Base-by-base conservation (phyloP, 208 protist species). In the Giardia duodenalis region DNA sequence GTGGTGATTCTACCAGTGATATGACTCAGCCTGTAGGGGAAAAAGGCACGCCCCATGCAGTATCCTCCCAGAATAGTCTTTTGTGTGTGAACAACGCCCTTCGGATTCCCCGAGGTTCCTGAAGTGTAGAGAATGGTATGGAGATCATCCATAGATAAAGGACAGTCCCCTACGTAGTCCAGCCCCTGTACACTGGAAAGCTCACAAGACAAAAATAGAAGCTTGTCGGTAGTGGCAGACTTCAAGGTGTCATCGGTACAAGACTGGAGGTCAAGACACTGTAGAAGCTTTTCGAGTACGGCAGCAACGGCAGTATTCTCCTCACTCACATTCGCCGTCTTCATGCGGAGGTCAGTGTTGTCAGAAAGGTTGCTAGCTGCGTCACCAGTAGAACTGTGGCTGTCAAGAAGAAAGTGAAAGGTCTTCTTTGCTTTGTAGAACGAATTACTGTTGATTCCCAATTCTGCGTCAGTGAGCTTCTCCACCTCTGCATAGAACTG, bases 81-180 rank as follows among this genome's bases (percentile, higher is more conserved):
- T 4, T 91, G 88, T 43, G 88, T 47, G 2, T 47, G 45, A 47
- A 91, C 1, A 91, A 47, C 88, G 2, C 43, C 88, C 88, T 91
- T 91, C 47, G 88, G 88, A 48, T 91, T 4, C 1, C 88, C 88
- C 2, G 88, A 91, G 45, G 88, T 91, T 42, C 88, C 88, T 48
- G 88, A 91, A 48, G 88, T 91, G 46, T 47, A 91, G 4, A 47
- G 44, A 4, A 91, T 45, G 45, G 2, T 47, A 45, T 91, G 44
- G 10, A 47, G 0, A 43, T 48, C 88, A 43, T 10, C 4, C 22
- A 89, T 19, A 89, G 10, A 4, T 42, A 46, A 42, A n/a, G 4
- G 22, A n/a, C 22, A 46, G 86, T 10, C 86, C 4, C 22, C 4
- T 45, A 46, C 86, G 44, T 46, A 89, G 4, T n/a, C 19, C 57